Base-by-base conservation (phyloP, 345 rosid species). In the Eucalyptus leucophloia region DNA sequence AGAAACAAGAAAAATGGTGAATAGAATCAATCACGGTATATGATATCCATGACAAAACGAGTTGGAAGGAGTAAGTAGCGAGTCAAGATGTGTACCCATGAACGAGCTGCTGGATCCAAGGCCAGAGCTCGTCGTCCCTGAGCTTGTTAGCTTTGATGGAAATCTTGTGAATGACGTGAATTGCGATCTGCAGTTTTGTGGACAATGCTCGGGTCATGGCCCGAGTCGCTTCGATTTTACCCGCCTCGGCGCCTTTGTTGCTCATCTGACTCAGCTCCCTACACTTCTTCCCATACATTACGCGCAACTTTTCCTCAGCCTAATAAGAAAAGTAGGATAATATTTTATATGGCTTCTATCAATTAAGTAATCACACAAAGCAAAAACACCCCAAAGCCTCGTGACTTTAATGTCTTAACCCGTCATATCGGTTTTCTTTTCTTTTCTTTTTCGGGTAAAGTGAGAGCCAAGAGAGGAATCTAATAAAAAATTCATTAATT, bases 81-180 rank as follows among this genome's bases (percentile, higher is more conserved):
- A 65, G 49, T 88, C 19, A 26, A 89, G n/a, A 89, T 24, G 69
- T 72, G 12, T 93, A 95, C 98, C 96, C 94, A 87, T 91, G 92
- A 81, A 94, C 90, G 90, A 95, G 88, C 34, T 94, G 92, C 83
- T 87, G 91, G 67, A 95, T 90, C n/a, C 92, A 94, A 10, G 93
- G 94, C 96, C 97, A 95, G 88, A 96, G 86, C 81, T 96, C 97
- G 77, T 95, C 95, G 89, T 96, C 96, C 88, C 95, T 93, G 54
- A 95, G 88, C 90, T 93, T 92, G 89, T 90, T 94, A 67, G 94
- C 94, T 32, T 83, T 90, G 19, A 90, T 49, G 23, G 96, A 94
- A 49, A 94, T 95, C 89, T 89, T 95, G 89, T 95, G 94, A 87
- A 95, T 93, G 60, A 95, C 96, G 42, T 95, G 96, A 87, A 96